Evolutionary conservation across 441 rosid species (phyloP).

Genomic region (Eruca vesicaria): DNA sequence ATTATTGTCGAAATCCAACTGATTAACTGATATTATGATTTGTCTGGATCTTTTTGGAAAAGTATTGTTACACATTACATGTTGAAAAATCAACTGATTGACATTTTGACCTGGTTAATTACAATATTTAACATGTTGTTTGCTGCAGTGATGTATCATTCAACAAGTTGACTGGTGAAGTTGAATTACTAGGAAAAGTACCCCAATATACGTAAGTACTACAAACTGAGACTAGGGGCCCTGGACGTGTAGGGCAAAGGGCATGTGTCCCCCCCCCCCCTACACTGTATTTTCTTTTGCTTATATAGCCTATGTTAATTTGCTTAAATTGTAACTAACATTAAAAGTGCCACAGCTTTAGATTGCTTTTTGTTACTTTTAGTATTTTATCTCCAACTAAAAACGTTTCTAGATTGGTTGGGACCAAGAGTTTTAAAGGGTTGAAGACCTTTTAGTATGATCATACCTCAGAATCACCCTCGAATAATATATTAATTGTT

Average conservation of each 20-base stretch:
- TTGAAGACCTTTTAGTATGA: neutral
- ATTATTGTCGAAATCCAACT: neutral
- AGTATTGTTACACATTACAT: neutral
- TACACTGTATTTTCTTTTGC: neutral
- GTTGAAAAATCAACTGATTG: neutral
- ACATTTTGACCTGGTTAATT: neutral
- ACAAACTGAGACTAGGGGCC: neutral
- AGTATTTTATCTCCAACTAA: neutral
- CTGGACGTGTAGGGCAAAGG: too few species aligned
- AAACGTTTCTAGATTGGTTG: neutral
- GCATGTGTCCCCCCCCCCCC: too few species aligned
- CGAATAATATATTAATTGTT: neutral
- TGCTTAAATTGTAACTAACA: neutral
- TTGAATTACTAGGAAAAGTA: neutral
- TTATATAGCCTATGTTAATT: neutral
- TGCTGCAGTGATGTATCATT: conserved; percentile 25
- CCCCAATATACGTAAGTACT: conserved; percentile 9
- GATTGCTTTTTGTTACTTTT: neutral
- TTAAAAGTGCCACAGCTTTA: neutral
- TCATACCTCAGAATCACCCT: neutral
- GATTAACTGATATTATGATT: neutral
- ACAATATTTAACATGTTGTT: neutral
- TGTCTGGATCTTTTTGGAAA: neutral
- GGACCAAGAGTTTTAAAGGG: neutral
- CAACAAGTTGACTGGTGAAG: conserved; percentile 22